Evolutionary conservation across 2,329 filamentous ascomycete genomes (phyloP), one percentile per base, ranked within the genome.

Genomic region (Neobulgaria alba): DNA sequence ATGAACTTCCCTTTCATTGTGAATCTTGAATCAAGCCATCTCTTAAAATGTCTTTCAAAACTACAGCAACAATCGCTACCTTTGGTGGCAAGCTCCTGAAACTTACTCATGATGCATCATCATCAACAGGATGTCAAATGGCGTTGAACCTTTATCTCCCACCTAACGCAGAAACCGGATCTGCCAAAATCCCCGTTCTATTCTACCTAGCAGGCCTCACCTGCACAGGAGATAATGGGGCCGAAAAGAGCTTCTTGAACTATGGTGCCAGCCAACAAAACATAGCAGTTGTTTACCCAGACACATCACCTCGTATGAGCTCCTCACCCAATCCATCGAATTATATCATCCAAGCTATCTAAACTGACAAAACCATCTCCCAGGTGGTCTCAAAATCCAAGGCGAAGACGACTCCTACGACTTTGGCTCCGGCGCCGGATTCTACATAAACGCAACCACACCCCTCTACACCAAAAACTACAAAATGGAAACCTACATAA

Each of bases 71-170:
- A 49, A 95, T 96, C 65, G 75, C 81, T 69, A 85, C 80, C 63
- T 96, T 95, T 61, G 90, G 89, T 61, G 92, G 92, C 61, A 88
- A 88, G 67, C 82, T 98, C 45, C 77, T 95, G 56, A 96, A 98
- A 73, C 85, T 98, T 47, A 79, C 82, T 55, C 92, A 98, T 74
- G 67, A 81, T 60, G 87, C 89, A 41, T 68, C 73, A 51, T 73
- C 77, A 47, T 73, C 77, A 47, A 94, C 87, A 42, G 78, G 77
- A 55, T 95, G 87, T 53, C 79, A 88, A 57, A 98, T 96, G 90
- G 78, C 77, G 61, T 77, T 96, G 59, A 94, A 93, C 68, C 73
- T 98, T 56, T 98, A 85, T 69, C 75, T 98, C 3, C 92, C 92
- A 17, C 79, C 85, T 2, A 71, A 80, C 56, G 77, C 85, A 41